Evolutionary conservation across 352 stramenopile genomes (phyloP).

Genomic region (Pythium chondricola): DNA sequence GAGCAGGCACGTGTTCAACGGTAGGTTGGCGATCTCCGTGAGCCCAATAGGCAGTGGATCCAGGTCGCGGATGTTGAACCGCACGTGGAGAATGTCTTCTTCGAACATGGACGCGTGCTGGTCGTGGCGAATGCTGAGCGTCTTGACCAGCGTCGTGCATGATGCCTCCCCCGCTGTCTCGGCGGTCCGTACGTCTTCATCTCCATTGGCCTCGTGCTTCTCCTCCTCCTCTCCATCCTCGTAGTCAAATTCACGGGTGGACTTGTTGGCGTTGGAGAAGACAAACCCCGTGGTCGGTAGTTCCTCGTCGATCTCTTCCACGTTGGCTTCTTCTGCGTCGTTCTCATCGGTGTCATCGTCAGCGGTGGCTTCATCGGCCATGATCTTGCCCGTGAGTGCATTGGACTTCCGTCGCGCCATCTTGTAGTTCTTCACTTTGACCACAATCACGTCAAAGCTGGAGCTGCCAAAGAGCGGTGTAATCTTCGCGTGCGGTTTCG

Average conservation of each 20-base stretch:
- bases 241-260: conserved; percentile 6
- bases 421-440: conserved; percentile 51
- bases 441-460: conserved; percentile 59
- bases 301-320: neutral
- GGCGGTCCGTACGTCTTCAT: neutral
- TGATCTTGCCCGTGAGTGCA: conserved; percentile 31
- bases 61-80: conserved; percentile 62
- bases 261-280: conserved; percentile 4
- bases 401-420: conserved; percentile 45
- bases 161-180: neutral
- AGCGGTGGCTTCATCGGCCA: conserved; percentile 38
- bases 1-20: conserved; percentile 78
- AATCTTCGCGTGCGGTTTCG: conserved; percentile 25
- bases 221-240: conserved; percentile 9
- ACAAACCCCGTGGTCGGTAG: conserved; percentile 11
- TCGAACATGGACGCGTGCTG: conserved; percentile 6
- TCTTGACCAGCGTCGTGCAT: conserved; percentile 1
- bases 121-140: neutral
- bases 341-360: conserved; percentile 25
- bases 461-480: conserved; percentile 36
- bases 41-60: conserved; percentile 56
- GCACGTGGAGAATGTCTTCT: conserved; percentile 53
- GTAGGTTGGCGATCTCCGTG: conserved; percentile 57
- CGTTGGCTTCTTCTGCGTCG: neutral
- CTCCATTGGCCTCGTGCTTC: neutral